Evolutionary conservation across 768 basidiomycete genomes (phyloP), one percentile per base, ranked within the genome.

Genomic region (Leccinum subtestaceum): DNA sequence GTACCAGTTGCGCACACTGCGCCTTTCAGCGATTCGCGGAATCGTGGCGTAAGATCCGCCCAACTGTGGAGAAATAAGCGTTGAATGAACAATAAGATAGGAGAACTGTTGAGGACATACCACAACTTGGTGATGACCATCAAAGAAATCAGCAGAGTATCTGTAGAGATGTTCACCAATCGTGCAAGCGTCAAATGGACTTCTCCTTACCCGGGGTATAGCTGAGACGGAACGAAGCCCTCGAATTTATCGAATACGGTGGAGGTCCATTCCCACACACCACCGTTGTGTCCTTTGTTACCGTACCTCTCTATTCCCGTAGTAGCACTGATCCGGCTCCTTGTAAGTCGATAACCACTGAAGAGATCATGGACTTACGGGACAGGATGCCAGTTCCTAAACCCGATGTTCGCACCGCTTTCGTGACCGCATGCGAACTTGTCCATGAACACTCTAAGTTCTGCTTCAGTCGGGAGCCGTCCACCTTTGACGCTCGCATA

Each of bases 181-280:
- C 25, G 19, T 40, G 21, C n/a, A 11, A 11, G 38, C 2, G 19
- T 38, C 9, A 27, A 17, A 52, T 23, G 5, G 3, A 32, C 4
- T 36, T 34, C 8, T 45, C 61, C 76, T 61, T 76, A 95, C 78
- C 93, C 97, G 25, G 97, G 97, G 71, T 98, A 99, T 52, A 96
- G 68, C 36, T 73, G 73, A 1, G 91, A 94, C 9, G 86, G 78
- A 48, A 78, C 78, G 69, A 88, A 99, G 0, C 93, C 95, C 2
- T 92, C 86, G 60, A 84, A 78, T 27, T 76, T 78, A 21, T 85
- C 87, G 48, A 95, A 81, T 29, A 80, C 64, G 15, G 94, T 95
- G 19, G 88, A 89, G 0, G 96, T 97, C 95, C 95, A 98, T 77
- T 98, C 95, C 95, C 96, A 99, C 15, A 97, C 89, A 5, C 97